phyloP scores from a whole-genome alignment of 1,139 yeast genomes.

The Pichia sp. region DNA sequence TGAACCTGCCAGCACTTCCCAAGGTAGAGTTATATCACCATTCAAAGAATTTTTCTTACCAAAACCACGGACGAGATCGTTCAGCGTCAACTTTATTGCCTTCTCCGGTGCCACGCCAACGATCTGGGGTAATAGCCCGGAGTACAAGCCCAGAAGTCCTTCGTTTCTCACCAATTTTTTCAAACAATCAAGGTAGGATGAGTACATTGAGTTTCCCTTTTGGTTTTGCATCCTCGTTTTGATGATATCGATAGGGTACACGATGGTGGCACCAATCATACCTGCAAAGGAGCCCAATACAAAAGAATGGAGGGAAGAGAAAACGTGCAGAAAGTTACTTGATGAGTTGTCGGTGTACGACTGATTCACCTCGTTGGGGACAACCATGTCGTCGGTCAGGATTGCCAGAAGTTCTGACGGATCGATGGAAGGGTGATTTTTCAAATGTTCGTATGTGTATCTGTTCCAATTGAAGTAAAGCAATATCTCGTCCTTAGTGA shows the following conservation, averaged over 20 bases:
- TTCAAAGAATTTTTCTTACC: constrained; percentile 52
- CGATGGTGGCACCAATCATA: constrained; percentile 97
- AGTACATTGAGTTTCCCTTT: constrained; percentile 65
- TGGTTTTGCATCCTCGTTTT: constrained; percentile 98
- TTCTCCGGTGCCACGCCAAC: constrained; percentile 98
- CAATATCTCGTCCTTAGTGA: constrained; percentile 47
- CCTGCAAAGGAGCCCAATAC: constrained; percentile 93
- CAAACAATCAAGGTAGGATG: constrained; percentile 83
- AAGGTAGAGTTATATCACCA: constrained; percentile 57
- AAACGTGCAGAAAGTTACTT: constrained; percentile 46
- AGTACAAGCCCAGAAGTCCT: constrained; percentile 84
- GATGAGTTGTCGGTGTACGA: constrained; percentile 32
- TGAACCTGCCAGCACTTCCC: constrained; percentile 87
- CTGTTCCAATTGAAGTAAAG: constrained; percentile 51
- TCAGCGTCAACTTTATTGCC: constrained; percentile 93
- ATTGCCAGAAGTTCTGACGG: constrained; percentile 48
- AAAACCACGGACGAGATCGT: constrained; percentile 77
- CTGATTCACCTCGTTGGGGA: constrained; percentile 37
- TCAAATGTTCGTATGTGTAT: constrained; percentile 43
- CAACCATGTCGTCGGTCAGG: constrained; percentile 49
- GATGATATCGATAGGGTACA: constrained; percentile 92
- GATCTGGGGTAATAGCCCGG: constrained; percentile 91
- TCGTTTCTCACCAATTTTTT: constrained; percentile 69
- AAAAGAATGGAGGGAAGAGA: constrained; percentile 85
- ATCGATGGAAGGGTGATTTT: constrained; percentile 44